phyloP scores from a whole-genome alignment of 805 yeast species.

The Zygotorulaspora florentina region DNA sequence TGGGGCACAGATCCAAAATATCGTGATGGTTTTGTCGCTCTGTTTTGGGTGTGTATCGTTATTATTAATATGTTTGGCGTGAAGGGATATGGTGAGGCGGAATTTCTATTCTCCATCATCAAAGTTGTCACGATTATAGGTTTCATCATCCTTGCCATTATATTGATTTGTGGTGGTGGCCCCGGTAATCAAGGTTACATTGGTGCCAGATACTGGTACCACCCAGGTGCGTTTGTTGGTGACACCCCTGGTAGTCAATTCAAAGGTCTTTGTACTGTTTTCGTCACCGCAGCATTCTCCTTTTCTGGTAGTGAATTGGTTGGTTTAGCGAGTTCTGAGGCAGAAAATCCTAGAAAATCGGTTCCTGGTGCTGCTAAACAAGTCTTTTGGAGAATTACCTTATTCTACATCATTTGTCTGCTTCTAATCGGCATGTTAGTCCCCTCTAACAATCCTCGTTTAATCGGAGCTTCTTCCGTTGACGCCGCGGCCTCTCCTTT shows the following conservation, averaged over 20 bases:
- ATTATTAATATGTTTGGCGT: slow-evolving; percentile 52
- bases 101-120: slow-evolving; percentile 45
- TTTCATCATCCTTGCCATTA: slow-evolving; percentile 51
- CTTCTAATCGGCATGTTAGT: slow-evolving; percentile 45
- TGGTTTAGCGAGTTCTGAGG: slow-evolving; percentile 49
- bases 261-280: slow-evolving; percentile 51
- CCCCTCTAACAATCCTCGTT: slow-evolving; percentile 41
- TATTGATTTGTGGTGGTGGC: slow-evolving; percentile 43
- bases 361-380: slow-evolving; percentile 52
- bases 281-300: slow-evolving; percentile 53
- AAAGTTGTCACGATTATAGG: slow-evolving; percentile 49
- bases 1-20: slow-evolving; percentile 46
- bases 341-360: slow-evolving; percentile 44
- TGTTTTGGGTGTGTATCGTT: slow-evolving; percentile 46
- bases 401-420: slow-evolving; percentile 46
- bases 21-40: slow-evolving; percentile 46
- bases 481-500: slow-evolving; percentile 75
- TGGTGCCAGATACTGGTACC: slow-evolving; percentile 44
- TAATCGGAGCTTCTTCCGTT: slow-evolving; percentile 46
- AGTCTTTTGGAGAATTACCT: slow-evolving; percentile 51
- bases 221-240: slow-evolving; percentile 62
- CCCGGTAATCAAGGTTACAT: slow-evolving; percentile 41
- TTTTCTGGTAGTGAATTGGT: slow-evolving; percentile 51
- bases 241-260: slow-evolving; percentile 37
- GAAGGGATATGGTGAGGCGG: slow-evolving; percentile 52